These are phyloP conservation scores for Wickerhamomyces alni DNA, from an alignment of 805 yeast species.

Conservation along the genomic window DNA sequence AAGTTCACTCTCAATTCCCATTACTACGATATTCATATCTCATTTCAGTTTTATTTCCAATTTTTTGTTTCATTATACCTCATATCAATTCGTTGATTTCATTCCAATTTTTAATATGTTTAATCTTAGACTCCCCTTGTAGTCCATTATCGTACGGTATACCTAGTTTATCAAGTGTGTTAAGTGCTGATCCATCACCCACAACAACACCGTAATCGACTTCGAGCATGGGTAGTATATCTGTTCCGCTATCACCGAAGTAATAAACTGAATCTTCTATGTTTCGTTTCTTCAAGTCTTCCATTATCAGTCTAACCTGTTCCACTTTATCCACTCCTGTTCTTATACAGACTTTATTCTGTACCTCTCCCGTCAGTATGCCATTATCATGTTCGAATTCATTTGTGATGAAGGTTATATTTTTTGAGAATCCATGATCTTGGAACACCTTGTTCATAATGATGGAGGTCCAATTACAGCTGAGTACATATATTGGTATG, in stretches of 20 bases:
- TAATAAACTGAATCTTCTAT: constrained; percentile 29
- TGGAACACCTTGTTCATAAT: constrained; percentile 33
- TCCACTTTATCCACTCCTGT: constrained; percentile 50
- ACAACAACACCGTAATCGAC: constrained; percentile 44
- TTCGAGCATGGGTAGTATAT: constrained; percentile 42
- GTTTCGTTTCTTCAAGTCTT: constrained; percentile 12
- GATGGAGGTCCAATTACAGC: constrained; percentile 57
- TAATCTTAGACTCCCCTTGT: constrained; percentile 10
- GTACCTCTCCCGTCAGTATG: constrained; percentile 22
- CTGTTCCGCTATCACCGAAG: constrained; percentile 62
- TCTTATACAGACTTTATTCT: constrained; percentile 28
- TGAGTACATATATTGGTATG: constrained; percentile 39
- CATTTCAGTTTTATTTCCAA: too few relatives aligned
- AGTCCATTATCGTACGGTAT: constrained; percentile 14
- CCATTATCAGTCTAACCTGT: constrained; percentile 16
- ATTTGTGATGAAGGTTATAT: constrained; percentile 37
- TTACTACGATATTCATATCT: too few relatives aligned
- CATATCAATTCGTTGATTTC: constrained; percentile 13
- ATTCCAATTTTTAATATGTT: constrained; percentile 18
- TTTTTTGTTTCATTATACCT: neutral
- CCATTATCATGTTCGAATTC: constrained; percentile 38
- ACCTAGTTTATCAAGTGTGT: constrained; percentile 20
- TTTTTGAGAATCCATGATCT: constrained; percentile 17
- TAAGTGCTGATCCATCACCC: constrained; percentile 30
- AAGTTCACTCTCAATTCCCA: too few relatives aligned